Evolutionary conservation across 495 filamentous ascomycete species (phyloP).

Genomic region (Xylaria grammica): DNA sequence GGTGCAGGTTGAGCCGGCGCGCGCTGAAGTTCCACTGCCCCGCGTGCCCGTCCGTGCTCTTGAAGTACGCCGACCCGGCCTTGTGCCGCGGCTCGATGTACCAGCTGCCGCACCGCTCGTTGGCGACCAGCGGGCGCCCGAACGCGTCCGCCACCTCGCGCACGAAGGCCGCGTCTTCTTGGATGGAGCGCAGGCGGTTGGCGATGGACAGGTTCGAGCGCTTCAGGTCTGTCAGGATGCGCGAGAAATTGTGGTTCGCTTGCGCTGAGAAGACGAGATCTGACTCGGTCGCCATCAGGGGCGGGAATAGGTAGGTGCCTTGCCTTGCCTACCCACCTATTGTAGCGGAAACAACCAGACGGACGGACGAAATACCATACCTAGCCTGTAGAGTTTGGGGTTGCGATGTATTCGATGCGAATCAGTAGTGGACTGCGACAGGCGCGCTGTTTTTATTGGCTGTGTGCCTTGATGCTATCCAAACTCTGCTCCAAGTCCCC

Average conservation of each 20-base stretch:
- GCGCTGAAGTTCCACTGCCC: constrained; percentile 89
- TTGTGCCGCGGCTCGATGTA: constrained; percentile 76
- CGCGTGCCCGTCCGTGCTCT: constrained; percentile 94
- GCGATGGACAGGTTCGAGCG: constrained; percentile 74
- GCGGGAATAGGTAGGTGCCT: neutral
- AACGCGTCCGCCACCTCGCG: constrained; percentile 55
- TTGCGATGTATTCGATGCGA: too few relatives aligned
- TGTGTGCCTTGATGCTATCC: too few relatives aligned
- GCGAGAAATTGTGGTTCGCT: constrained; percentile 59
- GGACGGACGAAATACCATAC: too few relatives aligned
- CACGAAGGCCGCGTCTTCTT: constrained; percentile 71
- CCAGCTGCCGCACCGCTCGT: constrained; percentile 95
- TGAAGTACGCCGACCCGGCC: constrained; percentile 84
- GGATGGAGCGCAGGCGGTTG: constrained; percentile 80
- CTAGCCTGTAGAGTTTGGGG: too few relatives aligned
- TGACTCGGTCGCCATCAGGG: constrained; percentile 36
- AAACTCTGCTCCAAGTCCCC: too few relatives aligned
- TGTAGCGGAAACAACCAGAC: too few relatives aligned
- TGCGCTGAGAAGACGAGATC: constrained; percentile 57
- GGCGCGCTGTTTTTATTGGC: too few relatives aligned
- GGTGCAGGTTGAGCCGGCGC: constrained; percentile 80
- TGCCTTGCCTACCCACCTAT: too few relatives aligned
- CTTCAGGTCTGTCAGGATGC: constrained; percentile 64
- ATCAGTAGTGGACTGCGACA: too few relatives aligned
- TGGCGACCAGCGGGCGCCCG: constrained; percentile 81